phyloP scores from a whole-genome alignment of 139 green algal genomes.

The Tetradesmus obliquus region DNA sequence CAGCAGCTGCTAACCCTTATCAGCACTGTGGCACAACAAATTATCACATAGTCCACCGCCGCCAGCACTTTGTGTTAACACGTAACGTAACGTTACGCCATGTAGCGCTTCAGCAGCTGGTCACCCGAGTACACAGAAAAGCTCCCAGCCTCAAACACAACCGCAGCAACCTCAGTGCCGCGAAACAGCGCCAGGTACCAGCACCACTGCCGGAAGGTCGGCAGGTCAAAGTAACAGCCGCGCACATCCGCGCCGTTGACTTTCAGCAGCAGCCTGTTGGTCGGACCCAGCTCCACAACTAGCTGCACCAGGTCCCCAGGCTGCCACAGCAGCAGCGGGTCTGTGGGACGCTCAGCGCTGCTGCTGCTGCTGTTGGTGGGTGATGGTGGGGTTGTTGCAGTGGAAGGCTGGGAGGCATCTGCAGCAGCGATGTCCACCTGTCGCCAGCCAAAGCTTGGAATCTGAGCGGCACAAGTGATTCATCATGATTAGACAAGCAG shows the following conservation, averaged over 20 bases:
- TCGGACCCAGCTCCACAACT: neutral
- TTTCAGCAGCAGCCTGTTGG: neutral
- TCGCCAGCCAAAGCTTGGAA: conserved; percentile 31
- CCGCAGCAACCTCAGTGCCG: conserved; percentile 22
- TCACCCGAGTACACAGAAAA: neutral
- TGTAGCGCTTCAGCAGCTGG: neutral
- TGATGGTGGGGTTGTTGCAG: neutral
- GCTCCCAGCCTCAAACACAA: conserved; percentile 28
- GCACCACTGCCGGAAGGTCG: conserved; percentile 18
- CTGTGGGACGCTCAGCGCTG: neutral
- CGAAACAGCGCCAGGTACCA: conserved; percentile 37
- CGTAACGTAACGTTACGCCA: neutral
- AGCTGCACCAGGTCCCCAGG: conserved; percentile 25
- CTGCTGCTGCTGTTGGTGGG: neutral
- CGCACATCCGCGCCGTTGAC: conserved; percentile 10
- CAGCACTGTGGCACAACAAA: too few species aligned
- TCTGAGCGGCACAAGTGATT: neutral
- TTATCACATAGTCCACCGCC: too few species aligned
- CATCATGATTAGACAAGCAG: neutral
- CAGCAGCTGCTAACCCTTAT: too few species aligned
- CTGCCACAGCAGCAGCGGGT: neutral
- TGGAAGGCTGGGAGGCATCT: too few species aligned
- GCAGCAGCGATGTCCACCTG: neutral
- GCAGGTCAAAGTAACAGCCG: conserved; percentile 9
- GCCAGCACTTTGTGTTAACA: too few species aligned